Conservation (phyloP, 83 land plant genomes). For the Isoetes engelmannii region DNA sequence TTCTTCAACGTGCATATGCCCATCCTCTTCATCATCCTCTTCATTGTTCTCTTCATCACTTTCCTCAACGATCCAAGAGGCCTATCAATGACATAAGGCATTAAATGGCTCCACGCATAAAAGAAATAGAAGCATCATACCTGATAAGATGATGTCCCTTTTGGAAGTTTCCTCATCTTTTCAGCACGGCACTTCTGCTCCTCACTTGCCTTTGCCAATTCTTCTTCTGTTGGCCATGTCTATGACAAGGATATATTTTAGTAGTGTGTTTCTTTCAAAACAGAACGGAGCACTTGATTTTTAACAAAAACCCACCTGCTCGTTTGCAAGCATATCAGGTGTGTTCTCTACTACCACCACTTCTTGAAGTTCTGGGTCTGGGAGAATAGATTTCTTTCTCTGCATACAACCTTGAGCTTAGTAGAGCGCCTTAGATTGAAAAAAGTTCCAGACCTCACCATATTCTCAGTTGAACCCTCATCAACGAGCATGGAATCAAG, state of each 20-base stretch:
- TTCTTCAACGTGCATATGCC: neutral
- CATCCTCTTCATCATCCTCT: constrained; percentile 18
- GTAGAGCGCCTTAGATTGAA: neutral
- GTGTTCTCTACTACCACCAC: constrained; percentile 60
- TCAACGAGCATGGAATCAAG: constrained; percentile 59
- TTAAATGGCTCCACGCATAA: neutral
- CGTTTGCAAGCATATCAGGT: constrained; percentile 78
- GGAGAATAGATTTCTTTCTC: constrained; percentile 42
- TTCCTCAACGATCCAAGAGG: constrained; percentile 86
- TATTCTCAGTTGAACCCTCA: constrained; percentile 16
- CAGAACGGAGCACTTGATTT: neutral
- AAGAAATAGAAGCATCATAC: constrained; percentile 20
- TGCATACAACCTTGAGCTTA: constrained; percentile 3
- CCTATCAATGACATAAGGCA: constrained; percentile 35
- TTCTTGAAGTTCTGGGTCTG: constrained; percentile 62
- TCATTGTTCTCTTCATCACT: constrained; percentile 43
- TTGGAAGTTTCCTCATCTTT: constrained; percentile 53
- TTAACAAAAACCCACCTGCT: constrained; percentile 53
- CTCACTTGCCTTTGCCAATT: constrained; percentile 65
- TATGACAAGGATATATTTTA: constrained; percentile 16
- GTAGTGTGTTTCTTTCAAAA: neutral
- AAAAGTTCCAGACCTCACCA: constrained; percentile 30
- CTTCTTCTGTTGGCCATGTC: constrained; percentile 98
- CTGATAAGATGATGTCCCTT: constrained; percentile 88
- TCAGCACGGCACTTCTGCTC: constrained; percentile 22